A percentile compares a stretch with the other conserved stretches of the same genome.
phyloP scores from a whole-genome alignment of 192 early-diverging fungal species.

The Coemansia sp. region DNA sequence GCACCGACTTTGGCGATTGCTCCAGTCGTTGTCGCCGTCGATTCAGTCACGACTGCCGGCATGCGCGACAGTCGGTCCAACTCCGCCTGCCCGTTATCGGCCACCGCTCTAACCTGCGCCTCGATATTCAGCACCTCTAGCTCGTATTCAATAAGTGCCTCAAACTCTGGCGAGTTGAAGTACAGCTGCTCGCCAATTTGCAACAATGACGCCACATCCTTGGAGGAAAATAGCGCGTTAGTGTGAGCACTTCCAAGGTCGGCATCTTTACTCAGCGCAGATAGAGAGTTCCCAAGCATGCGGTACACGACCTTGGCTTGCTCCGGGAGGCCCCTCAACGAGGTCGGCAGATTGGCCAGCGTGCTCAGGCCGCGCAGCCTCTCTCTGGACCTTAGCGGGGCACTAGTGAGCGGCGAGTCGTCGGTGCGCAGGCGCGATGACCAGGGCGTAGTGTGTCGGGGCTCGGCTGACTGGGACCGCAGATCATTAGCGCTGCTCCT shows the following conservation, averaged over 20 bases:
- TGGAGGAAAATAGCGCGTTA: slow-evolving; percentile 13
- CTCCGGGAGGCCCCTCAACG: neutral
- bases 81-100: neutral
- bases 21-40: neutral
- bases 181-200: slow-evolving; percentile 44
- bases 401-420: neutral
- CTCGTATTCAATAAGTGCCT: slow-evolving; percentile 45
- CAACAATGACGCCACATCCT: slow-evolving; percentile 36
- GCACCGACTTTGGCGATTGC: neutral
- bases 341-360: neutral
- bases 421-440: slow-evolving; percentile 7
- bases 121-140: slow-evolving; percentile 22
- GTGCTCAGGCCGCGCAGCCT: neutral
- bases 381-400: neutral
- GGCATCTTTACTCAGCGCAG: neutral
- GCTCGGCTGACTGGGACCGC: neutral
- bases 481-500: neutral
- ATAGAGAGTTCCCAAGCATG: slow-evolving; percentile 16
- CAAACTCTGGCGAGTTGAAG: slow-evolving; percentile 49
- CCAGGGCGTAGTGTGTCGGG: neutral
- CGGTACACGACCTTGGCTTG: slow-evolving; percentile 26
- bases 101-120: neutral
- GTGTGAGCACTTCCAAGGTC: neutral
- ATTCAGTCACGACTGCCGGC: neutral
- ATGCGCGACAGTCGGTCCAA: slow-evolving; percentile 19